phyloP scores from a whole-genome alignment of 1,284 basidiomycete species.

The Cryptococcus depauperatus region DNA sequence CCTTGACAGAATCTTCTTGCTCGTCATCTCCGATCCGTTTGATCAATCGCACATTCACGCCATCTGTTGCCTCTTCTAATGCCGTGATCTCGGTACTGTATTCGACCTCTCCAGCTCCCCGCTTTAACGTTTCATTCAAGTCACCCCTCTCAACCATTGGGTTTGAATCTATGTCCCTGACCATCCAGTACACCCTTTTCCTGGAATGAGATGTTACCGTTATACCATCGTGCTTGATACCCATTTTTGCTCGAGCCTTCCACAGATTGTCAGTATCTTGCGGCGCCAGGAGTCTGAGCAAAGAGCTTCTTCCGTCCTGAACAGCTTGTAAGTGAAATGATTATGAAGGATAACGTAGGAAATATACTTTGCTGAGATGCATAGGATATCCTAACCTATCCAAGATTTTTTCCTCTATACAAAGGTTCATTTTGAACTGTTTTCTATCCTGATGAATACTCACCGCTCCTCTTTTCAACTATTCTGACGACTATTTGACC shows the following conservation, averaged over 20 bases:
- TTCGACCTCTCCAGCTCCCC: constrained; percentile 6
- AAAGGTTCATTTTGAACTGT: constrained; percentile 2
- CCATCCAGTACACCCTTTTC: constrained; percentile 8
- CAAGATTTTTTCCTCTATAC: background rate
- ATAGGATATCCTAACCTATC: constrained; percentile 15
- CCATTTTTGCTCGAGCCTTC: constrained; percentile 1
- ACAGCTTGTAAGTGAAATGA: background rate
- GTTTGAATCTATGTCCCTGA: constrained; percentile 7
- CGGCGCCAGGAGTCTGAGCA: constrained; percentile 3
- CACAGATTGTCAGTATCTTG: constrained; percentile 5
- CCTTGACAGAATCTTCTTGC: constrained; percentile 1
- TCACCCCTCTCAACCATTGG: constrained; percentile 16
- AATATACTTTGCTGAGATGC: constrained; percentile 17
- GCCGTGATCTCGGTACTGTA: constrained; percentile 5
- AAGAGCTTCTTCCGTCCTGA: constrained; percentile 13
- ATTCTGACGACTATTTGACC: constrained; percentile 10
- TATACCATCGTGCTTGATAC: constrained; percentile 17
- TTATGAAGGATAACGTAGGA: background rate
- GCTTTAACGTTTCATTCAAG: constrained; percentile 8
- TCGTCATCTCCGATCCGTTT: background rate
- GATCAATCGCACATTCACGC: constrained; percentile 4
- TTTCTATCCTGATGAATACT: constrained; percentile 3
- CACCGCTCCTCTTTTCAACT: constrained; percentile 16
- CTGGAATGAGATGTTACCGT: constrained; percentile 8
- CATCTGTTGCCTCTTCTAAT: constrained; percentile 1